Conservation (phyloP, 352 stramenopile species). For the Peronosclerospora sorghi region DNA sequence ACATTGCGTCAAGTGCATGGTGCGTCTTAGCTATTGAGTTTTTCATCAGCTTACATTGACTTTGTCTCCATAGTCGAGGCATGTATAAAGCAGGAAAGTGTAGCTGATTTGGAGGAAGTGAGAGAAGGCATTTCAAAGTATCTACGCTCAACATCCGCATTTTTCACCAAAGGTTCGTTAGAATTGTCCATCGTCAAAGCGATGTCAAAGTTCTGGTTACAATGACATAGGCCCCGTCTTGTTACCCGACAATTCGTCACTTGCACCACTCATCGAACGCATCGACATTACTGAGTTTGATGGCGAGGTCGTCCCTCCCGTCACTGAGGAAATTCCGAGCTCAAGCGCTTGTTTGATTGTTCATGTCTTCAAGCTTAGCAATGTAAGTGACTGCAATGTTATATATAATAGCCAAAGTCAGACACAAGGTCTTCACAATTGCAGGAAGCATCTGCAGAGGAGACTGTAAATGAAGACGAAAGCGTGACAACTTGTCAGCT, state of each 20-base stretch:
- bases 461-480: slow-evolving; percentile 73
- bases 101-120: slow-evolving; percentile 27
- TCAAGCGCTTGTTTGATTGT: slow-evolving; percentile 36
- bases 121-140: slow-evolving; percentile 12
- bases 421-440: neutral
- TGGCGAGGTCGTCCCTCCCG: slow-evolving; percentile 1
- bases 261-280: slow-evolving; percentile 25
- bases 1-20: no score
- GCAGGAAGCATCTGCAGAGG: slow-evolving; percentile 54
- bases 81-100: slow-evolving; percentile 36
- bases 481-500: slow-evolving; percentile 74
- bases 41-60: no score
- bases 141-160: slow-evolving; percentile 14
- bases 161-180: slow-evolving; percentile 20
- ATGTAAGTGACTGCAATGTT: slow-evolving; percentile 21
- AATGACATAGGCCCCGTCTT: slow-evolving; percentile 18
- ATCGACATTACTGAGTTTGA: slow-evolving; percentile 37
- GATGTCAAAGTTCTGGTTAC: neutral
- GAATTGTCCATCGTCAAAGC: neutral
- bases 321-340: slow-evolving; percentile 9
- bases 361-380: slow-evolving; percentile 65
- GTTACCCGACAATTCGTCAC: slow-evolving; percentile 13
- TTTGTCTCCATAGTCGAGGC: slow-evolving; percentile 37
- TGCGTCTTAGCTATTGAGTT: no score
- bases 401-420: neutral